phyloP scores from a whole-genome alignment of 306 rosid species.

The Canavalia gladiata region DNA sequence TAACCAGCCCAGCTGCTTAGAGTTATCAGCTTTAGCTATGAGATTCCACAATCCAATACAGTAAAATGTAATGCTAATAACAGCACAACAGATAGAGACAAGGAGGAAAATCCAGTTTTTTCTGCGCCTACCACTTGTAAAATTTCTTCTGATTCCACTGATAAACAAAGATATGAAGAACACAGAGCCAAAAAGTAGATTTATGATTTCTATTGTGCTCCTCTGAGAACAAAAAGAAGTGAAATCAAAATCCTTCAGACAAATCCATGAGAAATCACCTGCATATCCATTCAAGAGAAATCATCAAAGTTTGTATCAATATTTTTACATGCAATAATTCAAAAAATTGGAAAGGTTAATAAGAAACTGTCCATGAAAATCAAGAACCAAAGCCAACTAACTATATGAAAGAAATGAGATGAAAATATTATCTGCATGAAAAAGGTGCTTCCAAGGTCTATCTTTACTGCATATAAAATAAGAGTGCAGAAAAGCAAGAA shows the following conservation, averaged over 20 bases:
- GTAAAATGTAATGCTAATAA: slow-evolving; percentile 52
- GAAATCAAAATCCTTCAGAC: slow-evolving; percentile 43
- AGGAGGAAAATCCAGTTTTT: slow-evolving; percentile 39
- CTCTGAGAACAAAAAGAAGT: slow-evolving; percentile 55
- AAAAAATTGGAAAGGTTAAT: too few relatives aligned
- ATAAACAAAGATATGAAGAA: slow-evolving; percentile 42
- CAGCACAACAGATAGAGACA: slow-evolving; percentile 56
- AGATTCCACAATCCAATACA: slow-evolving; percentile 49
- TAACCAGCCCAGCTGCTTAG: slow-evolving; percentile 41
- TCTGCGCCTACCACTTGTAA: neutral
- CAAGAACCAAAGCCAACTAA: too few relatives aligned
- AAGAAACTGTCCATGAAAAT: too few relatives aligned
- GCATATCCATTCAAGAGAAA: too few relatives aligned
- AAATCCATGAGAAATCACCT: neutral
- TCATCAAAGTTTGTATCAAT: too few relatives aligned
- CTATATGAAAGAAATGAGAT: too few relatives aligned
- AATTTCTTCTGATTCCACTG: slow-evolving; percentile 29
- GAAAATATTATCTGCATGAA: too few relatives aligned
- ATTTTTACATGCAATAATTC: too few relatives aligned
- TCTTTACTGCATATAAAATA: too few relatives aligned
- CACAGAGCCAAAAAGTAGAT: slow-evolving; percentile 46
- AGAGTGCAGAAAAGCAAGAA: too few relatives aligned
- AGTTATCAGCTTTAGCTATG: slow-evolving; percentile 37
- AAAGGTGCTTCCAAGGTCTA: too few relatives aligned
- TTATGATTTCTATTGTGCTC: slow-evolving; percentile 39